Percentiles rank a stretch among this genome's conserved stretches.
Evolutionary conservation across 1,284 basidiomycete species (phyloP).

Genomic region (Ceratobasidium papillatum): DNA sequence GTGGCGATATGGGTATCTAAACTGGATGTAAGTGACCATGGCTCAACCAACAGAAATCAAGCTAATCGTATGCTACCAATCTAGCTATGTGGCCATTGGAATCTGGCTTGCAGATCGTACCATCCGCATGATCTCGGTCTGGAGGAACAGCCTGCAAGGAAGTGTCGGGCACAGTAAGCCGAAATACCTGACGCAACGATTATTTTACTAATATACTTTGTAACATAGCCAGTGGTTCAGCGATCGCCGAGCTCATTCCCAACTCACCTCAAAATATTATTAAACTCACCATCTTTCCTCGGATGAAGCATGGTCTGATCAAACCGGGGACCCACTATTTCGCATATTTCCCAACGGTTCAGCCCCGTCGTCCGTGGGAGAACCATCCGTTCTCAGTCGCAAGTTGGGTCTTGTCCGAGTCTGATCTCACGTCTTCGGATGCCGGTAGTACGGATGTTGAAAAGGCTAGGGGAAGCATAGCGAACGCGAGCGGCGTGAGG

Average conservation of each 20-base stretch:
- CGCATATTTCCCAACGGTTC: slow-evolving; percentile 19
- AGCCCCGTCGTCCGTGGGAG: slow-evolving; percentile 31
- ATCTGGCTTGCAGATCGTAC: slow-evolving; percentile 32
- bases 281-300: slow-evolving; percentile 17
- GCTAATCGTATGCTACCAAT: not conserved
- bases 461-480: not conserved
- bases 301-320: not conserved
- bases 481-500: not conserved
- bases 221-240: not conserved
- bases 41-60: no score
- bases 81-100: slow-evolving; percentile 27
- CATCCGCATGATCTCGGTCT: not conserved
- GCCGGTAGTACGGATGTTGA: not conserved
- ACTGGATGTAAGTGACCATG: slow-evolving; percentile 27
- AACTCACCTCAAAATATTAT: slow-evolving; percentile 3
- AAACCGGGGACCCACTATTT: slow-evolving; percentile 33
- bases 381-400: slow-evolving; percentile 37
- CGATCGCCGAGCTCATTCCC: slow-evolving; percentile 19
- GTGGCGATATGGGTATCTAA: slow-evolving; percentile 26
- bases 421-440: not conserved
- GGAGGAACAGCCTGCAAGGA: slow-evolving; percentile 7
- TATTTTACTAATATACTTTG: not conserved
- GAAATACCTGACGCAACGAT: not conserved
- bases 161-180: slow-evolving; percentile 3
- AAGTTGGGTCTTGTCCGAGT: slow-evolving; percentile 6